These are phyloP conservation scores for Gentiana dahurica DNA, from an alignment of 257 asterid species.

Conservation along the genomic window DNA sequence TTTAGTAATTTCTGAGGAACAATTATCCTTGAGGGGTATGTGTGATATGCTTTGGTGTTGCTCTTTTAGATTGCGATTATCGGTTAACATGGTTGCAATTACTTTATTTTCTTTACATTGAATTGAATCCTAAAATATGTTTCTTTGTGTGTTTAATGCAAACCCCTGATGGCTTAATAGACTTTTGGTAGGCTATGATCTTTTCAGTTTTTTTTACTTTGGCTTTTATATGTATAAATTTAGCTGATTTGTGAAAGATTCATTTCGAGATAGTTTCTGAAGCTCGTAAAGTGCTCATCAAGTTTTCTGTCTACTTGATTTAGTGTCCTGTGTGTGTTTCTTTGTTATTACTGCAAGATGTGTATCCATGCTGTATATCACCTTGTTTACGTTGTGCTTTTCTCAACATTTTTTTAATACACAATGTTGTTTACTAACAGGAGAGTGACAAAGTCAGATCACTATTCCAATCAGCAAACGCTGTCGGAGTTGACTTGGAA, in stretches of 20 bases:
- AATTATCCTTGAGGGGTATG: too few relatives aligned
- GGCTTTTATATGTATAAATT: not conserved
- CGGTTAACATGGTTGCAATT: not conserved
- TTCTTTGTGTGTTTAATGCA: not conserved
- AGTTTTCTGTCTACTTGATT: not conserved
- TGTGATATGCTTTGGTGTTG: not conserved
- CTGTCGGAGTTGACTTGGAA: conserved; percentile 15
- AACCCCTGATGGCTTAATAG: not conserved
- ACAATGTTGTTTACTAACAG: conserved; percentile 27
- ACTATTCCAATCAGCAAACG: conserved; percentile 19
- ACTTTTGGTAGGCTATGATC: not conserved
- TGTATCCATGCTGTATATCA: too few relatives aligned
- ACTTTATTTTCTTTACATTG: not conserved
- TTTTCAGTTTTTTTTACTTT: not conserved
- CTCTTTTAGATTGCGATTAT: not conserved
- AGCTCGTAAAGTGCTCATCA: too few relatives aligned
- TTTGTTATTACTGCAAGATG: not conserved
- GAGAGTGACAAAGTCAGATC: conserved; percentile 18
- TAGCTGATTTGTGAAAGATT: not conserved
- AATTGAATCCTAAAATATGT: not conserved
- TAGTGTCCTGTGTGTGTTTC: not conserved
- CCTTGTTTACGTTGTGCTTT: too few relatives aligned
- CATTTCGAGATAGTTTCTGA: too few relatives aligned
- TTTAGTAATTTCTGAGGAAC: not conserved
- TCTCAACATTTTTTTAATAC: not conserved